Base-by-base conservation (phyloP, 768 basidiomycete genomes). In the Leccinum obscurum region DNA sequence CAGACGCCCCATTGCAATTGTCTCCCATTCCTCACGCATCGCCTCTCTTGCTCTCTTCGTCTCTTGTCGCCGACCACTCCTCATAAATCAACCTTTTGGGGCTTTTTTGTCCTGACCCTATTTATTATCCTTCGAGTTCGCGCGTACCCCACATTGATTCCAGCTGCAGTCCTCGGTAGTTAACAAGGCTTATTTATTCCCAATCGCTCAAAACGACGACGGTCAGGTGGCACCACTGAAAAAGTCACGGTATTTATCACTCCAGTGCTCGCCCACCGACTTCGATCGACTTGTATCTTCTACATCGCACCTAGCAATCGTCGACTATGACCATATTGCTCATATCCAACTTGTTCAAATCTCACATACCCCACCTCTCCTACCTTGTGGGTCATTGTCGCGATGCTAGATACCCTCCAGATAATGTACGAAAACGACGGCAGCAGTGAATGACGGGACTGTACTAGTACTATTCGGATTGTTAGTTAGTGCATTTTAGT, bases 371-470 rank as follows among this genome's bases (percentile, higher is more conserved):
- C 60, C 60, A 58, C 49, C 49, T 28, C 55, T 37, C 44, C 39
- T 58, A 22, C 64, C 59, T 30, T 46, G 61, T 61, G 59, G 66
- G 63, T 68, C 61, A 66, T 74, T 62, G 68, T 72, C 62, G 68
- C 61, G 71, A 70, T 72, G 72, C 64, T 74, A 71, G 66, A 72
- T 72, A 72, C 71, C 71, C 72, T 56, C 49, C 61, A 55, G 61
- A 66, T 59, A 58, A 56, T 71, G 70, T 71, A 72, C 63, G 66
- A 65, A 68, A 66, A 62, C 56, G 49, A 70, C n/a, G 50, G 62
- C 64, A 60, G 68, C 65, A 72, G 62, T 57, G 63, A 70, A 63
- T 13, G 70, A 66, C 51, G 39, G 72, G 72, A 74, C 65, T 74
- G 71, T 74, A 72, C 69, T 56, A 72, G 61, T 74, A 72, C 57